These are phyloP conservation scores for Citrus cavaleriei DNA, from an alignment of 345 rosid genomes.

Conservation along the genomic window DNA sequence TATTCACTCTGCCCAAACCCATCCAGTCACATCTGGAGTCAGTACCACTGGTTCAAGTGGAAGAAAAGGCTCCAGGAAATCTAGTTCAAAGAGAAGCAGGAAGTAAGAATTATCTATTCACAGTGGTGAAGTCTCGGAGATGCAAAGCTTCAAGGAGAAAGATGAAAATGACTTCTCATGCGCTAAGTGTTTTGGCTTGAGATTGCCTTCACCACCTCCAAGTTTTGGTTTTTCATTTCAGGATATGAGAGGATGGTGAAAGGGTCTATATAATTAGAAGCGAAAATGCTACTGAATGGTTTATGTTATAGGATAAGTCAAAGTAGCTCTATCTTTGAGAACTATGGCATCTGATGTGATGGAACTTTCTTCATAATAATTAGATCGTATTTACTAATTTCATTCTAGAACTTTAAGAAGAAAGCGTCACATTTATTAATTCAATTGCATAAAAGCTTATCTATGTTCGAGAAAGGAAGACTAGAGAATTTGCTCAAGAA, in stretches of 20 bases:
- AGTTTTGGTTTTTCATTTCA: neutral
- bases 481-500: neutral
- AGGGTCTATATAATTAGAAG: neutral
- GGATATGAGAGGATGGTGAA: neutral
- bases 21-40: slow-evolving; percentile 34
- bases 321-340: neutral
- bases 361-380: neutral
- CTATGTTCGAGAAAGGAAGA: neutral
- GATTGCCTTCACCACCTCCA: neutral
- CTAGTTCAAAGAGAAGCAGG: slow-evolving; percentile 56
- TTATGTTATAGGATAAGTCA: neutral
- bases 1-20: slow-evolving; percentile 36
- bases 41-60: slow-evolving; percentile 33
- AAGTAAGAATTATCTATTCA: slow-evolving; percentile 24
- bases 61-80: slow-evolving; percentile 34
- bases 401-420: neutral
- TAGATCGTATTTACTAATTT: neutral
- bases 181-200: slow-evolving; percentile 13
- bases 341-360: neutral
- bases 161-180: slow-evolving; percentile 34
- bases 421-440: neutral
- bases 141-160: slow-evolving; percentile 73
- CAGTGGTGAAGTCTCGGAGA: slow-evolving; percentile 28
- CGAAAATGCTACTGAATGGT: neutral
- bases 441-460: too few species aligned